Conservation (phyloP, 176 grass and related monocot genomes). For the Lolium perenne region DNA sequence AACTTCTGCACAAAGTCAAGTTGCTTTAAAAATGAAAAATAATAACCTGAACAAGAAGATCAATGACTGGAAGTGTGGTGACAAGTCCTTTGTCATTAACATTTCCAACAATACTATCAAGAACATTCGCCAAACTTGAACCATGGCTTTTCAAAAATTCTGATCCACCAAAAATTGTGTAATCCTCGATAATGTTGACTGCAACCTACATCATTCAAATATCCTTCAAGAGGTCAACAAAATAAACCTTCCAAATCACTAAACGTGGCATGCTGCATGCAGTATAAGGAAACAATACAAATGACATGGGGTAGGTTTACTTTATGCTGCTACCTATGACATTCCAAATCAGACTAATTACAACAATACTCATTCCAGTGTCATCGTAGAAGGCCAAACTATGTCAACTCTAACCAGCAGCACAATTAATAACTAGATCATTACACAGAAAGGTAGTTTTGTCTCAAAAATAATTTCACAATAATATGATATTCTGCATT, state of each 20-base stretch:
- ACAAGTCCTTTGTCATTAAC: slow-evolving; percentile 95
- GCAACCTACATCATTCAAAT: slow-evolving; percentile 52
- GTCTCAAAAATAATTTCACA: neutral
- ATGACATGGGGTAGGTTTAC: neutral
- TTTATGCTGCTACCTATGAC: neutral
- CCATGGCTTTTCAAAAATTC: slow-evolving; percentile 93
- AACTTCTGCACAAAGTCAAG: slow-evolving; percentile 21
- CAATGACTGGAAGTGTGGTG: slow-evolving; percentile 71
- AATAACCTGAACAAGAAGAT: slow-evolving; percentile 95
- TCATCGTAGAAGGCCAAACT: slow-evolving; percentile 7
- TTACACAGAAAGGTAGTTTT: slow-evolving; percentile 7
- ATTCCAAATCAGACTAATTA: slow-evolving; percentile 17
- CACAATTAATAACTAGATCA: neutral
- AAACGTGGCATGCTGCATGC: neutral
- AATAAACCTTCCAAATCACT: slow-evolving; percentile 29
- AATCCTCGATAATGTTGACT: slow-evolving; percentile 87
- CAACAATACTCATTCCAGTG: neutral
- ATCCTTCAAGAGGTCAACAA: slow-evolving; percentile 31
- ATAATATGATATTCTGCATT: neutral
- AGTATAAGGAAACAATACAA: slow-evolving; percentile 13
- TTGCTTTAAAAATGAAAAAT: slow-evolving; percentile 14
- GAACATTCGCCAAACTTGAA: slow-evolving; percentile 71
- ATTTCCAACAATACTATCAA: slow-evolving; percentile 83
- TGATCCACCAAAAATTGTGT: slow-evolving; percentile 83
- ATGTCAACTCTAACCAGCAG: slow-evolving; percentile 4